Conservation (phyloP, 2,329 filamentous ascomycete species). For the Golovinomyces cichoracearum region DNA sequence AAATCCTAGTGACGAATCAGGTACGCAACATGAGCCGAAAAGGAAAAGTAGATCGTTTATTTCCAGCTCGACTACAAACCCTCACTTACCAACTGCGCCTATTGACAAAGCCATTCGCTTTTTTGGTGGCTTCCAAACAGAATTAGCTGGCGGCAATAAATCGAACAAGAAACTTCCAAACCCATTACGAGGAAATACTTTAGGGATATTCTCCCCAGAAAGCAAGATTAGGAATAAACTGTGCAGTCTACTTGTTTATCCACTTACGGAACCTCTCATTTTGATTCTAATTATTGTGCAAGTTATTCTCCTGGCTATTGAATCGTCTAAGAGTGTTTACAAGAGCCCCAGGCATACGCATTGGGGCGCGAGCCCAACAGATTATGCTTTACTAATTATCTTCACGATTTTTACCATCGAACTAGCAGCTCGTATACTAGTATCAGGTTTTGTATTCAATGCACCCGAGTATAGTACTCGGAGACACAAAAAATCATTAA, state of each 20-base stretch:
- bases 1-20: constrained; percentile 10
- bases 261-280: constrained; percentile 65
- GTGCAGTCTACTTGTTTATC: constrained; percentile 65
- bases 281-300: constrained; percentile 71
- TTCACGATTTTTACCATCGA: constrained; percentile 83
- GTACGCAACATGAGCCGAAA: constrained; percentile 8
- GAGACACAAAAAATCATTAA: constrained; percentile 49
- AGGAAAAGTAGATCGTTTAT: constrained; percentile 14
- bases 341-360: constrained; percentile 27
- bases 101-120: constrained; percentile 13
- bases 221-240: constrained; percentile 48
- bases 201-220: constrained; percentile 62
- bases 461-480: constrained; percentile 78
- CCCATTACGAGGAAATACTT: constrained; percentile 59
- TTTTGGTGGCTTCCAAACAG: constrained; percentile 7
- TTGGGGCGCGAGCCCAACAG: constrained; percentile 32
- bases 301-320: constrained; percentile 63
- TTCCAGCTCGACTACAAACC: constrained; percentile 10
- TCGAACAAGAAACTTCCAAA: constrained; percentile 29
- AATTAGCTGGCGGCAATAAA: constrained; percentile 6
- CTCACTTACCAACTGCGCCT: constrained; percentile 9
- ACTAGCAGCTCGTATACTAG: constrained; percentile 56
- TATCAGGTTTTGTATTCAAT: constrained; percentile 82
- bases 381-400: constrained; percentile 40
- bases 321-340: constrained; percentile 49